These are phyloP conservation scores for Blastocladiella emersonii DNA, from an alignment of 371 early-diverging fungal species.

Conservation along the genomic window DNA sequence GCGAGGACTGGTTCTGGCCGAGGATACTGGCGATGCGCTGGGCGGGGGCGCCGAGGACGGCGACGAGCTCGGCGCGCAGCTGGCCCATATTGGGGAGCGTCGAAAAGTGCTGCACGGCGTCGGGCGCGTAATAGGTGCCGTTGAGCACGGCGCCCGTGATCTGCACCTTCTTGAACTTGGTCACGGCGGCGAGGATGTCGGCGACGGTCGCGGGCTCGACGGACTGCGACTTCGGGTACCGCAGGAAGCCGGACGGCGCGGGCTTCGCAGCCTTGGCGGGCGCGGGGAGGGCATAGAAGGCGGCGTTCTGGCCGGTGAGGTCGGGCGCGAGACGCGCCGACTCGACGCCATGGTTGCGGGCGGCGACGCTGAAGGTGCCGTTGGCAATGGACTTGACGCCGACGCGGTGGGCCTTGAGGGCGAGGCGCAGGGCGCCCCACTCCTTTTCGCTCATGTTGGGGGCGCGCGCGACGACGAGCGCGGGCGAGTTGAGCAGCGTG, in stretches of 20 bases:
- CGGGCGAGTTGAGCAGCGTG: background rate
- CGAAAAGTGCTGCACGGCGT: conserved; percentile 10
- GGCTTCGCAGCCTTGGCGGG: background rate
- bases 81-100: conserved; percentile 15
- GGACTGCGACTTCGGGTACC: background rate
- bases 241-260: background rate
- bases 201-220: background rate
- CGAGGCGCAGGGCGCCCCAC: background rate
- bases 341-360: background rate
- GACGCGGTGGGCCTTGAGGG: background rate
- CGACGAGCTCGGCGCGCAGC: conserved; percentile 20
- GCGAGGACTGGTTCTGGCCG: conserved; percentile 16
- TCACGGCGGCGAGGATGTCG: background rate
- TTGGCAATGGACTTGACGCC: background rate
- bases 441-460: background rate
- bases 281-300: background rate
- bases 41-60: conserved; percentile 15
- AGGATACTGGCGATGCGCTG: conserved; percentile 13
- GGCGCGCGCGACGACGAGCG: background rate
- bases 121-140: background rate
- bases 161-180: background rate
- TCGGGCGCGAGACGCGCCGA: background rate
- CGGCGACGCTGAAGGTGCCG: background rate
- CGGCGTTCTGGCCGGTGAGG: background rate
- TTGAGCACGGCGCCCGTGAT: background rate